A percentile compares a stretch with the other conserved stretches of the same genome.
phyloP scores from a whole-genome alignment of 2,329 filamentous ascomycete genomes.

The Apiospora pterosperma region DNA sequence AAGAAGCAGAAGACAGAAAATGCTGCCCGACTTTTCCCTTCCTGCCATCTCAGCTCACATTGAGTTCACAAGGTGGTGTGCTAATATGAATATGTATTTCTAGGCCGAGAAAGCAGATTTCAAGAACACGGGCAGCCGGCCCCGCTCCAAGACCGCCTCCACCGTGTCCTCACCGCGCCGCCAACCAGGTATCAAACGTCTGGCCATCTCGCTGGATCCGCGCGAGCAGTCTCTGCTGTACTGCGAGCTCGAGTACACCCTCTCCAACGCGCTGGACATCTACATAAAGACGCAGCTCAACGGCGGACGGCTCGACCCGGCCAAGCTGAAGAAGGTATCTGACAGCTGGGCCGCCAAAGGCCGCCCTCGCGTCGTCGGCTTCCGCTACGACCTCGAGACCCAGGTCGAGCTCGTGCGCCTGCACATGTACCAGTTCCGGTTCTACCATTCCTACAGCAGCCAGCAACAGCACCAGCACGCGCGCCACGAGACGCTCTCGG shows the following conservation, averaged over 20 bases:
- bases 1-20: background rate
- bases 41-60: background rate
- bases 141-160: conserved; percentile 13
- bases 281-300: conserved; percentile 53
- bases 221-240: conserved; percentile 58
- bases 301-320: conserved; percentile 49
- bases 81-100: background rate
- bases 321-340: conserved; percentile 48
- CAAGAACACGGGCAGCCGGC: conserved; percentile 27
- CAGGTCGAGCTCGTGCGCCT: conserved; percentile 52
- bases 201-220: conserved; percentile 49
- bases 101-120: conserved; percentile 31
- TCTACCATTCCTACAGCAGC: conserved; percentile 26
- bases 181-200: conserved; percentile 24
- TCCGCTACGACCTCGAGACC: conserved; percentile 58
- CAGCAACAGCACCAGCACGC: conserved; percentile 20
- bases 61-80: background rate
- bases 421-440: conserved; percentile 51
- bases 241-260: conserved; percentile 54
- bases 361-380: conserved; percentile 52
- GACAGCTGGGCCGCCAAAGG: conserved; percentile 51
- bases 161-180: background rate
- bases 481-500: background rate
- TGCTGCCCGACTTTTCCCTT: background rate
- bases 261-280: conserved; percentile 47